phyloP scores from a whole-genome alignment of 495 filamentous ascomycete genomes.

The Pseudoneurospora amorphoporcata region DNA sequence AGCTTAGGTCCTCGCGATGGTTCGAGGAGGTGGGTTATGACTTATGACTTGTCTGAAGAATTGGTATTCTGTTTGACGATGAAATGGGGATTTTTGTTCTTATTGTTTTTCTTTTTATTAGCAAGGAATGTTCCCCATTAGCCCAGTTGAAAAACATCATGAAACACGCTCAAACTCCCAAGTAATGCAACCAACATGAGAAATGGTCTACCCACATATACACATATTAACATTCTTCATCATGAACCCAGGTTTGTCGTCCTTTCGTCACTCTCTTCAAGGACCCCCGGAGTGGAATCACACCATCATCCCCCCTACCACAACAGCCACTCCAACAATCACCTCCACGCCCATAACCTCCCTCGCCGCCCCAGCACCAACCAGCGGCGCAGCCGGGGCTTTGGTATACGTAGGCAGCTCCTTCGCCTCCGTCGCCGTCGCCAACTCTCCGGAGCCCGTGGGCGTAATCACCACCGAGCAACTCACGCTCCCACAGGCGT shows the following conservation, averaged over 20 bases:
- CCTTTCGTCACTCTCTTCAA: neutral
- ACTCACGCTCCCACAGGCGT: slow-evolving; percentile 56
- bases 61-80: neutral
- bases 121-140: neutral
- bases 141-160: neutral
- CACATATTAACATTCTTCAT: neutral
- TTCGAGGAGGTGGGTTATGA: neutral
- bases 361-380: neutral
- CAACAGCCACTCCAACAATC: neutral
- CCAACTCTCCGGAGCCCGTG: slow-evolving; percentile 12
- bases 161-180: neutral
- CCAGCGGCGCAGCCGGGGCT: neutral
- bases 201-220: neutral
- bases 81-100: neutral
- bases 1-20: neutral
- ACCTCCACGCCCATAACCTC: neutral
- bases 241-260: neutral
- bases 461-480: slow-evolving; percentile 41
- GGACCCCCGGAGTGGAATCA: neutral
- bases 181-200: neutral
- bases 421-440: slow-evolving; percentile 51
- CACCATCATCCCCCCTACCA: neutral
- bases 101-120: neutral
- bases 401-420: slow-evolving; percentile 26
- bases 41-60: neutral